A percentile compares a stretch with the other conserved stretches of the same genome.
These are phyloP conservation scores for Colletotrichum costaricense DNA, from an alignment of 2,329 filamentous ascomycete species.

Conservation along the genomic window DNA sequence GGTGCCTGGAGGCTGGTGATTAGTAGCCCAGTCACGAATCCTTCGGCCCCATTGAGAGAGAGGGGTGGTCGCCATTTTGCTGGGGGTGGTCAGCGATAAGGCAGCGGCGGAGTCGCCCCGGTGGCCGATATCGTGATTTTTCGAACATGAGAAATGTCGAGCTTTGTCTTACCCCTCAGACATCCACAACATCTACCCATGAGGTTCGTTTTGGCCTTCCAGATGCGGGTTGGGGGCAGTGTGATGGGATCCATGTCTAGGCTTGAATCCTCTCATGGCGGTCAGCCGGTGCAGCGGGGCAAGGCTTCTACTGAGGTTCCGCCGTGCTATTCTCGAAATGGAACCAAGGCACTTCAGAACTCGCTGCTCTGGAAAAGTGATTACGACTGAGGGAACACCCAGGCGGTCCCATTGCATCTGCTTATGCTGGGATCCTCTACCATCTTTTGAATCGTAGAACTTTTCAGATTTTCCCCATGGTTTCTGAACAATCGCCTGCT, in stretches of 20 bases:
- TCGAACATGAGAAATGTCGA: background rate
- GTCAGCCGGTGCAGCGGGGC: conserved; percentile 17
- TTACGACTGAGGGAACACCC: too few relatives aligned
- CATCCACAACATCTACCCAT: background rate
- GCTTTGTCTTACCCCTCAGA: background rate
- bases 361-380: background rate
- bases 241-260: conserved; percentile 17
- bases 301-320: background rate
- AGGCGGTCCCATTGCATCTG: background rate
- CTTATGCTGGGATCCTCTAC: background rate
- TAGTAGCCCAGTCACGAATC: conserved; percentile 2
- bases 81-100: conserved; percentile 28
- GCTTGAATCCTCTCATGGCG: conserved; percentile 2
- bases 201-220: conserved; percentile 3
- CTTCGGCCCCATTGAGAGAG: conserved; percentile 5
- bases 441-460: background rate
- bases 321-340: background rate
- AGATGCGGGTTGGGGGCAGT: conserved; percentile 7
- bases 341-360: background rate
- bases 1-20: conserved; percentile 4
- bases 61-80: background rate
- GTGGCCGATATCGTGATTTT: background rate
- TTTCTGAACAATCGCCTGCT: background rate
- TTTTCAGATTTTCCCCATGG: background rate
- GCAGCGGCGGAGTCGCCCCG: background rate